Conservation (phyloP, 305 asterid genomes). For the Lippia alba region DNA sequence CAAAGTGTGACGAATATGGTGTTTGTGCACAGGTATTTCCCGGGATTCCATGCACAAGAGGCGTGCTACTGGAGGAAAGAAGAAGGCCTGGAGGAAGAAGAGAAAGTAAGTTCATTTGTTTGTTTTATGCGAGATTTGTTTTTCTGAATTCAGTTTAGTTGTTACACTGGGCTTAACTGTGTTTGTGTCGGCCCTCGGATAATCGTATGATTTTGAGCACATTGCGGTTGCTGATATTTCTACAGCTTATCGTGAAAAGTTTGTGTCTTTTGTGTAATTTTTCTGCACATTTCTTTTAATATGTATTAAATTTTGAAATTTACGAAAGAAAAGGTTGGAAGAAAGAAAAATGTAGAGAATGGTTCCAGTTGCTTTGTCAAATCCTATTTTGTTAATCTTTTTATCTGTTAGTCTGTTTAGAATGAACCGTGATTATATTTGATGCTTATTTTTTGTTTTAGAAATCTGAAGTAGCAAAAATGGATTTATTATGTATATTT, state of each 20-base stretch:
- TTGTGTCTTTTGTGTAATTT: neutral
- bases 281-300: neutral
- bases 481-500: neutral
- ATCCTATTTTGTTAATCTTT: neutral
- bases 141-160: neutral
- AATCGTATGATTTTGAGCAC: neutral
- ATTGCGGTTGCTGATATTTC: neutral
- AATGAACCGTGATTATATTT: neutral
- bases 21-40: conserved; percentile 48
- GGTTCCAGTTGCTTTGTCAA: neutral
- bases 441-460: neutral
- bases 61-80: conserved; percentile 68
- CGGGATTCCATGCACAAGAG: conserved; percentile 73
- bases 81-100: conserved; percentile 73
- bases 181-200: neutral
- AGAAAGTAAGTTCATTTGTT: conserved; percentile 41
- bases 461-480: neutral
- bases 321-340: too few species aligned
- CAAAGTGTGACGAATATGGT: conserved; percentile 4
- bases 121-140: neutral
- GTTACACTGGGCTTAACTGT: neutral
- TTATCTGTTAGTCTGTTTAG: neutral
- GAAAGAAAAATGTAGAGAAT: neutral
- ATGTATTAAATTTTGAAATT: too few species aligned
- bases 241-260: neutral